Conservation (phyloP, 163 green algal species). For the Scenedesmus sp. region DNA sequence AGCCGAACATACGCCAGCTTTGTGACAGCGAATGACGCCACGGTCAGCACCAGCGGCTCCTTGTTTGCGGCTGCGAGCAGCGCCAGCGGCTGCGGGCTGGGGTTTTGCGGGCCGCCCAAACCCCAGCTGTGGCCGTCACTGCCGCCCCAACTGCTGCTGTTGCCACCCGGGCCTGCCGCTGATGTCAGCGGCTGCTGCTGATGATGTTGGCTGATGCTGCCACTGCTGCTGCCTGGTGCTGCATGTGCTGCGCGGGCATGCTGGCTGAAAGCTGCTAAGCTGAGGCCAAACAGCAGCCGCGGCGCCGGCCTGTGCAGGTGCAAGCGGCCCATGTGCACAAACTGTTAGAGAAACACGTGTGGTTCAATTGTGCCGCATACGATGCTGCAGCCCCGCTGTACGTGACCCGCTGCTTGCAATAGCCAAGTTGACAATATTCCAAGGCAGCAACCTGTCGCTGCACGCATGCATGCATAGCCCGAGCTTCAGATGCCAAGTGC, state of each 20-base stretch:
- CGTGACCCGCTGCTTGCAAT: background rate
- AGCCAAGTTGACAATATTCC: background rate
- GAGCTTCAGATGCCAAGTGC: background rate
- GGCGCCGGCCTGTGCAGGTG: constrained; percentile 11
- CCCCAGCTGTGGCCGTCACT: background rate
- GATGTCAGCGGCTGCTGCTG: constrained; percentile 43
- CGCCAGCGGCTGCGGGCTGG: constrained; percentile 35
- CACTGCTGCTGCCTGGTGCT: constrained; percentile 11
- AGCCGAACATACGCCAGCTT: constrained; percentile 84
- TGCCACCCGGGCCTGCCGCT: background rate
- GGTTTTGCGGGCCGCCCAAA: background rate
- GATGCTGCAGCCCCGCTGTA: too few relatives aligned
- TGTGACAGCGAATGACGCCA: constrained; percentile 90
- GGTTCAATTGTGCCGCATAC: too few relatives aligned
- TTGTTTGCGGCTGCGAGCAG: constrained; percentile 25
- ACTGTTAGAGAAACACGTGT: too few relatives aligned
- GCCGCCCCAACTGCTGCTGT: constrained; percentile 9
- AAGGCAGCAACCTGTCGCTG: background rate
- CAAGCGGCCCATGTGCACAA: background rate
- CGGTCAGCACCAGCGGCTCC: constrained; percentile 78
- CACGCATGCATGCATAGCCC: background rate
- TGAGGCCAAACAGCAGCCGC: constrained; percentile 30
- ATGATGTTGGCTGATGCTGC: constrained; percentile 31
- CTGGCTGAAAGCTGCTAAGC: background rate
- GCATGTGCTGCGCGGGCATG: background rate